phyloP scores from a whole-genome alignment of 192 early-diverging fungal species.

The Dimargaris verticillata region DNA sequence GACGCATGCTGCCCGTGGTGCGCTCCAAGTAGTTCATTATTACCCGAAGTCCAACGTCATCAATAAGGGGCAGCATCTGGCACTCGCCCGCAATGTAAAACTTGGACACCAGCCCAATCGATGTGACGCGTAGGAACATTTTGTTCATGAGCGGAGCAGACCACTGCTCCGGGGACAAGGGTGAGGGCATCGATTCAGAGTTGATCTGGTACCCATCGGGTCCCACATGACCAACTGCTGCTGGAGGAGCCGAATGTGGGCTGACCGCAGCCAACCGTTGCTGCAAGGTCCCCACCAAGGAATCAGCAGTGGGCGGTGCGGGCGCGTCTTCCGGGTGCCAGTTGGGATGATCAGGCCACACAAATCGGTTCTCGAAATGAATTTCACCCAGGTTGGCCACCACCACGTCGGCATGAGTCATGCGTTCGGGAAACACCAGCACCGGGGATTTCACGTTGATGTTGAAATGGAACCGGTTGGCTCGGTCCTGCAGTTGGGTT shows the following conservation, averaged over 20 bases:
- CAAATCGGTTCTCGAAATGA: constrained; percentile 62
- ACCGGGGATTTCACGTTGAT: constrained; percentile 72
- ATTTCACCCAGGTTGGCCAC: constrained; percentile 74
- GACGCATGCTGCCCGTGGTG: constrained; percentile 30
- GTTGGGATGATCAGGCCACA: constrained; percentile 11
- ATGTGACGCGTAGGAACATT: constrained; percentile 16
- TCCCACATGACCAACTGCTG: background rate
- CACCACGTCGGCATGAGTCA: constrained; percentile 41
- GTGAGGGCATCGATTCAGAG: background rate
- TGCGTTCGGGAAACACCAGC: constrained; percentile 55
- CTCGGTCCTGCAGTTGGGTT: constrained; percentile 56
- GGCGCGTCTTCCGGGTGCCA: background rate
- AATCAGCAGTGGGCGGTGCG: background rate
- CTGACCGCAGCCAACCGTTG: constrained; percentile 4
- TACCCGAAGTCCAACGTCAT: constrained; percentile 69
- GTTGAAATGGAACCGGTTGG: constrained; percentile 67
- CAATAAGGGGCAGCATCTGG: constrained; percentile 53
- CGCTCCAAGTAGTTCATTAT: constrained; percentile 39
- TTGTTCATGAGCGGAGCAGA: constrained; percentile 11
- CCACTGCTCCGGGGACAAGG: background rate
- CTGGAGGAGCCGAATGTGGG: constrained; percentile 3
- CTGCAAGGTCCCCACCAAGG: background rate
- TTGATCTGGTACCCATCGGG: constrained; percentile 3
- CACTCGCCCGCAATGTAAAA: background rate
- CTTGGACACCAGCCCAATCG: constrained; percentile 24